Evolutionary conservation across 345 rosid genomes (phyloP).

Genomic region (Barbarea vulgaris): DNA sequence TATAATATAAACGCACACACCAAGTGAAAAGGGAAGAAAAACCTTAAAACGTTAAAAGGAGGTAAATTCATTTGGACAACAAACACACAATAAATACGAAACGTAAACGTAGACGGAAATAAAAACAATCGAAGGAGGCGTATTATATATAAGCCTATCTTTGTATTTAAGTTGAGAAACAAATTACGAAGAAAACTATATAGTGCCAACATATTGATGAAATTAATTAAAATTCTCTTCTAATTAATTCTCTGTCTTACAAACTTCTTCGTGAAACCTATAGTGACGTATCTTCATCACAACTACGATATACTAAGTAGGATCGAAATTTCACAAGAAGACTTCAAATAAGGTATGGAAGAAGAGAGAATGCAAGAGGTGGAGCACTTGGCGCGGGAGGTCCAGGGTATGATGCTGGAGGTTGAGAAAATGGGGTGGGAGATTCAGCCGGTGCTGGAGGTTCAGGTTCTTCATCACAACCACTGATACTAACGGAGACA

Average conservation of each 20-base stretch:
- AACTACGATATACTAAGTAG: neutral
- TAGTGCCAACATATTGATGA: neutral
- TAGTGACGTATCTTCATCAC: neutral
- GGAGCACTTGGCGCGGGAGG: neutral
- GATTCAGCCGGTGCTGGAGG: neutral
- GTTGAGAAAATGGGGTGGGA: too few species aligned
- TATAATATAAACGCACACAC: neutral
- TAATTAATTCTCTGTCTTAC: neutral
- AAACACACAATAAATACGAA: too few species aligned
- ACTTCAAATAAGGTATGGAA: neutral
- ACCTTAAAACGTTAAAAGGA: too few species aligned
- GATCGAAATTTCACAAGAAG: neutral
- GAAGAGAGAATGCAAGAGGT: neutral
- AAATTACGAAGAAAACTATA: neutral
- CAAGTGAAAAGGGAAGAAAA: too few species aligned
- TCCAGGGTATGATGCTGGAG: neutral
- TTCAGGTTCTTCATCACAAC: neutral
- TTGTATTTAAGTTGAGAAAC: neutral
- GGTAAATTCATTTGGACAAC: too few species aligned
- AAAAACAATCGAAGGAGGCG: too few species aligned
- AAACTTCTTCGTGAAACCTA: neutral
- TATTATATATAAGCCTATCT: neutral
- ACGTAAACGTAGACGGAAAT: too few species aligned
- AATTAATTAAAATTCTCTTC: neutral
- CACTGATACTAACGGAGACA: constrained; percentile 8